phyloP scores from a whole-genome alignment of 768 basidiomycete genomes.

The Heimioporus sp. region DNA sequence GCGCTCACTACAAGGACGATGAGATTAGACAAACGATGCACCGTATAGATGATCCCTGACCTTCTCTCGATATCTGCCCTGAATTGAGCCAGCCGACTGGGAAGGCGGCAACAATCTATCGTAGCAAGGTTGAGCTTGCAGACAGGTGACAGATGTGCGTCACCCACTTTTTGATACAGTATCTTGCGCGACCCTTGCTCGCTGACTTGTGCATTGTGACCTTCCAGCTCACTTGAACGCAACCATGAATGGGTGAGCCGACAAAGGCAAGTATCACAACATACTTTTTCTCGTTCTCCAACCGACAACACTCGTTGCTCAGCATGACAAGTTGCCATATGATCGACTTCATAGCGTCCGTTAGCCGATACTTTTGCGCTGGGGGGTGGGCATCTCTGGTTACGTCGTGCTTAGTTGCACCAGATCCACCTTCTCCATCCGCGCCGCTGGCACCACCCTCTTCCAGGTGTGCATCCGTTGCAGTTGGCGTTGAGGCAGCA shows the following conservation, averaged over 20 bases:
- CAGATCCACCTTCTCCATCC: constrained; percentile 23
- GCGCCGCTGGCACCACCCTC: constrained; percentile 31
- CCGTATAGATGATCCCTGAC: constrained; percentile 38
- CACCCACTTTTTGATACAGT: constrained; percentile 71
- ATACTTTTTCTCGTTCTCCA: constrained; percentile 65
- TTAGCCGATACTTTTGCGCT: constrained; percentile 72
- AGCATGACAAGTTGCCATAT: constrained; percentile 81
- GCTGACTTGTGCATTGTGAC: constrained; percentile 67
- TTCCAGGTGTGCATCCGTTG: constrained; percentile 26
- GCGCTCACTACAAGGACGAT: constrained; percentile 57
- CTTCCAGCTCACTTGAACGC: constrained; percentile 52
- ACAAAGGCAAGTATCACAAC: not conserved
- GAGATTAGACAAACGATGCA: not conserved
- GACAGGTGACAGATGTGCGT: not conserved
- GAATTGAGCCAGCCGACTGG: constrained; percentile 85
- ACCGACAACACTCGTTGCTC: constrained; percentile 78
- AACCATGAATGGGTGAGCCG: not conserved
- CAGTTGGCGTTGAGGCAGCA: constrained; percentile 29
- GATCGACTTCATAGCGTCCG: constrained; percentile 74
- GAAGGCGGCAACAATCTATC: constrained; percentile 73
- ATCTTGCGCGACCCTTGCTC: constrained; percentile 79
- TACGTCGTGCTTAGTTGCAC: constrained; percentile 25
- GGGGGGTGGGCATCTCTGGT: constrained; percentile 57
- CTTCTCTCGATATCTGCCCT: constrained; percentile 84
- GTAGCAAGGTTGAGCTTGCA: not conserved